Evolutionary conservation across 345 rosid genomes (phyloP).

Genomic region (Salix arbutifolia): DNA sequence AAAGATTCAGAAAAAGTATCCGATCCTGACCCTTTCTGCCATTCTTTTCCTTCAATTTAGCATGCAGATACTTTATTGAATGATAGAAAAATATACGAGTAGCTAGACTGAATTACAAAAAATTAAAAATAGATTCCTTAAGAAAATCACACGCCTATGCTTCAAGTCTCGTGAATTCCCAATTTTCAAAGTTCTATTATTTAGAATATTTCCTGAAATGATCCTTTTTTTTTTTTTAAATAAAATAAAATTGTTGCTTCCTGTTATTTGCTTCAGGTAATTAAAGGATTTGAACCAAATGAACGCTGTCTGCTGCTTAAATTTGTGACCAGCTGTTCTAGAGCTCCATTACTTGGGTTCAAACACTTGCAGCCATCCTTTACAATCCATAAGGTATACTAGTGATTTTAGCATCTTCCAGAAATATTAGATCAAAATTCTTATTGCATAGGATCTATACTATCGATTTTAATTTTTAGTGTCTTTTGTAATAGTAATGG

Average conservation of each 20-base stretch:
- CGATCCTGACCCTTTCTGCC: background rate
- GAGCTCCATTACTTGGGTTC: constrained; percentile 92
- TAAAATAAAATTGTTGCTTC: background rate
- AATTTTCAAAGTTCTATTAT: no score
- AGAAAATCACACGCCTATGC: no score
- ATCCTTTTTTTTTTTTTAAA: no score
- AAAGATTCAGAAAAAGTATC: background rate
- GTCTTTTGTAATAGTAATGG: background rate
- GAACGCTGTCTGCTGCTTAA: constrained; percentile 92
- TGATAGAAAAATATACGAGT: background rate
- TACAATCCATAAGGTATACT: constrained; percentile 79
- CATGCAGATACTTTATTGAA: background rate
- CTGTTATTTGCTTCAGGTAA: constrained; percentile 46
- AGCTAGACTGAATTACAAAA: constrained; percentile 7
- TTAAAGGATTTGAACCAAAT: constrained; percentile 75
- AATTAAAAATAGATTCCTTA: background rate
- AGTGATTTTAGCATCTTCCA: background rate
- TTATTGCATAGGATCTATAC: background rate
- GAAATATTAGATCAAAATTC: background rate
- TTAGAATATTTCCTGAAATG: background rate
- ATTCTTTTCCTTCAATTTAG: background rate
- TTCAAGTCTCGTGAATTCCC: no score
- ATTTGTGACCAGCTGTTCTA: constrained; percentile 96
- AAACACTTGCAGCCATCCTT: constrained; percentile 89
- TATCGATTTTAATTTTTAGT: background rate